Evolutionary conservation across 139 green algal genomes (phyloP).

Genomic region (Spirogloea muscicola): DNA sequence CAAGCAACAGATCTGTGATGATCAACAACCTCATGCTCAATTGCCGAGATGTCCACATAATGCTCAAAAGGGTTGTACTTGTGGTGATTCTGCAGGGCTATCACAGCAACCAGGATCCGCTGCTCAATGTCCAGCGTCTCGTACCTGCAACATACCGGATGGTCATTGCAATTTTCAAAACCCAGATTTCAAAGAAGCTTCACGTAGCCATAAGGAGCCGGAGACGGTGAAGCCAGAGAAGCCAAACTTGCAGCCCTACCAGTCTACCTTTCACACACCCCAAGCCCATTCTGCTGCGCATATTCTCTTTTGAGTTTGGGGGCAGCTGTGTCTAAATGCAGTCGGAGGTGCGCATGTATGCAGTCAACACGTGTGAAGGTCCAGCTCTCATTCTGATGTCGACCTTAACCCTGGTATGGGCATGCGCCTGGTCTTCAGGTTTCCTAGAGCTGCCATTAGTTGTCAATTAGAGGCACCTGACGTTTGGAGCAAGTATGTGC

Average conservation of each 20-base stretch:
- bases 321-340: not conserved
- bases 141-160: conserved; percentile 8
- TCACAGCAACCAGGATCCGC: conserved; percentile 38
- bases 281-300: too few relatives aligned
- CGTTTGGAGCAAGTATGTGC: conserved; percentile 46
- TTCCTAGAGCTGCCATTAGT: too few relatives aligned
- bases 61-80: conserved; percentile 36
- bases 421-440: too few relatives aligned
- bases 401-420: not conserved
- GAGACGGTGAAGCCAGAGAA: too few relatives aligned
- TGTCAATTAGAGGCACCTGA: conserved; percentile 25
- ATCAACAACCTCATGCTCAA: not conserved
- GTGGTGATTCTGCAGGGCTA: conserved; percentile 41
- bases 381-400: not conserved
- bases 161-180: too few relatives aligned
- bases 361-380: not conserved
- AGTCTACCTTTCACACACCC: too few relatives aligned
- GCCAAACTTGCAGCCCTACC: too few relatives aligned
- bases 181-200: too few relatives aligned
- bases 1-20: not conserved
- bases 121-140: conserved; percentile 40
- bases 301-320: too few relatives aligned
- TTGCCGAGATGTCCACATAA: conserved; percentile 5
- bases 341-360: not conserved
- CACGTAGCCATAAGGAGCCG: too few relatives aligned